These are phyloP conservation scores for Actinidia arguta DNA, from an alignment of 179 eudicot species.

Conservation along the genomic window DNA sequence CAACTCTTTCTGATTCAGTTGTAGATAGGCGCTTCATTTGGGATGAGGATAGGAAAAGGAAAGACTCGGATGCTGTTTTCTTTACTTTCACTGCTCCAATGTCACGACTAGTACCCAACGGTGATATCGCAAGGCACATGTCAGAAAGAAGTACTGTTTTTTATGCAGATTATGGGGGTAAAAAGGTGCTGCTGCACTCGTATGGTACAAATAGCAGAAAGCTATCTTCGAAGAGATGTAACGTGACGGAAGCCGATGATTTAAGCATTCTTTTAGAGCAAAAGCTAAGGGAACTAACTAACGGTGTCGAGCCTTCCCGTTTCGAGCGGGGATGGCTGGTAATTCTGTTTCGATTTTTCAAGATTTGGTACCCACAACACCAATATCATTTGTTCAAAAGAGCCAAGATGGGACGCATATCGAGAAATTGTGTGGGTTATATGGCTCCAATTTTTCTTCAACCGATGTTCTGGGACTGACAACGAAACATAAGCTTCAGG, in stretches of 20 bases:
- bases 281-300: constrained; percentile 86
- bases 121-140: constrained; percentile 42
- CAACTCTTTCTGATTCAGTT: too few species aligned
- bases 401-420: too few species aligned
- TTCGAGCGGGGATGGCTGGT: constrained; percentile 34
- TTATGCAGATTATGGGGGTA: constrained; percentile 31
- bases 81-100: constrained; percentile 97
- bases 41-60: constrained; percentile 52
- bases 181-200: constrained; percentile 36
- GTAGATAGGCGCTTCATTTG: constrained; percentile 45
- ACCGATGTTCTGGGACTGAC: constrained; percentile 30
- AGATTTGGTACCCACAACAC: constrained; percentile 37
- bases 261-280: constrained; percentile 86
- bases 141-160: constrained; percentile 36
- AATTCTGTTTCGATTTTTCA: constrained; percentile 39
- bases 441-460: constrained; percentile 43
- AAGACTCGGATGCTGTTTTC: constrained; percentile 86
- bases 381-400: constrained; percentile 31
- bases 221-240: constrained; percentile 50
- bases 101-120: constrained; percentile 52
- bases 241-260: constrained; percentile 66
- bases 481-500: constrained; percentile 61
- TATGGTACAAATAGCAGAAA: constrained; percentile 33
- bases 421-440: constrained; percentile 38
- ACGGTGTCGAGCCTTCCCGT: constrained; percentile 59